A percentile compares a stretch with the other conserved stretches of the same genome.
phyloP scores from a whole-genome alignment of 2,329 filamentous ascomycete genomes.

The Talaromyces albobiverticillius region DNA sequence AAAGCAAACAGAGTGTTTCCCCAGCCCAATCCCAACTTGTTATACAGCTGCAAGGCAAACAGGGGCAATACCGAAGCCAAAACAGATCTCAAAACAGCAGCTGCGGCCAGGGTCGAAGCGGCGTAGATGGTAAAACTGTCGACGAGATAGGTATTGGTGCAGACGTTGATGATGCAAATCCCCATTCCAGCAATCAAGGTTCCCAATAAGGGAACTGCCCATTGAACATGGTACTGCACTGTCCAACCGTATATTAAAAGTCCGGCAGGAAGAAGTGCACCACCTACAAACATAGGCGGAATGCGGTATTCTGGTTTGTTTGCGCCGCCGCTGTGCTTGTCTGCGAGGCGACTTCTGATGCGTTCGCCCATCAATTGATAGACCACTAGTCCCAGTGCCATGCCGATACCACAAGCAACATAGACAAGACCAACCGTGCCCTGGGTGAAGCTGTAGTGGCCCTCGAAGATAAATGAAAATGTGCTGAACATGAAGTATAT shows the following conservation, averaged over 20 bases:
- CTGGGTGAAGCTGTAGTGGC: too few species aligned
- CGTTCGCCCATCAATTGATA: too few species aligned
- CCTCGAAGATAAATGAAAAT: too few species aligned
- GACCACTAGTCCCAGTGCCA: too few species aligned
- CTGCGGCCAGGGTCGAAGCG: constrained; percentile 11
- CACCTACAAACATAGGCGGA: background rate
- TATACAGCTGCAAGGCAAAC: background rate
- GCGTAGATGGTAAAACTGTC: constrained; percentile 15
- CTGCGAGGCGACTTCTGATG: too few species aligned
- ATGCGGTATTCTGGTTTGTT: background rate
- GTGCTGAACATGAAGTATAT: too few species aligned
- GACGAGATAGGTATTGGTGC: constrained; percentile 37
- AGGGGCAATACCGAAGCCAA: background rate
- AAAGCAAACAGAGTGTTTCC: background rate
- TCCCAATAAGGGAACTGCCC: constrained; percentile 40
- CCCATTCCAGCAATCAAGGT: background rate
- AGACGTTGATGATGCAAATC: constrained; percentile 44
- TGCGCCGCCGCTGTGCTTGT: too few species aligned
- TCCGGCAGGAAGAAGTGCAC: background rate
- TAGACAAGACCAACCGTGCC: too few species aligned
- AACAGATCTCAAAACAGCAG: background rate
- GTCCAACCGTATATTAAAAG: constrained; percentile 2
- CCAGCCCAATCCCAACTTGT: background rate
- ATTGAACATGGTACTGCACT: constrained; percentile 15
- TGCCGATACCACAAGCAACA: too few species aligned